These are phyloP conservation scores for Didymella arachidicola DNA, from an alignment of 2,329 filamentous ascomycete species.

Conservation along the genomic window DNA sequence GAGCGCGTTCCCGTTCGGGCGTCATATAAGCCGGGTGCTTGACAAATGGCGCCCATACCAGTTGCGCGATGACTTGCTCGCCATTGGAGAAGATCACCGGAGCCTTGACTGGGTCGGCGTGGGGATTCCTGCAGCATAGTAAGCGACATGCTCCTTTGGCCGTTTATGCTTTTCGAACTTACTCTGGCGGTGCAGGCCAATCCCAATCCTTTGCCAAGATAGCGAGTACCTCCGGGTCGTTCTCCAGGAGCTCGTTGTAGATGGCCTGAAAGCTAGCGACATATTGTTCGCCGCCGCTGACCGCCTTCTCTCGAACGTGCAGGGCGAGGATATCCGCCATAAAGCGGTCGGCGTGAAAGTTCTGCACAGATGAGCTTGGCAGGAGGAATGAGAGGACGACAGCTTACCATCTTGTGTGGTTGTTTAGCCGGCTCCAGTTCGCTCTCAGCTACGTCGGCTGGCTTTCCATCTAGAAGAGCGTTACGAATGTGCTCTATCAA, in stretches of 20 bases:
- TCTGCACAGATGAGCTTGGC: neutral
- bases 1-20: neutral
- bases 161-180: neutral
- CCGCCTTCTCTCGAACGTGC: neutral
- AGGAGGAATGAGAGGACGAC: neutral
- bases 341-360: neutral
- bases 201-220: neutral
- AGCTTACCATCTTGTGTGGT: neutral
- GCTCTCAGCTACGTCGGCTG: neutral
- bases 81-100: neutral
- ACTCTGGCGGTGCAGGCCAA: neutral
- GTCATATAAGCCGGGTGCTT: neutral
- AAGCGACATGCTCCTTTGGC: neutral
- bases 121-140: neutral
- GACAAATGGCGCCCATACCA: neutral
- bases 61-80: neutral
- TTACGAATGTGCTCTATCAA: neutral
- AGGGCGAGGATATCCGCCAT: neutral
- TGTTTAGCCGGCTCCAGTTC: neutral
- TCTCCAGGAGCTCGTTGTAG: neutral
- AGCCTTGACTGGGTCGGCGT: neutral
- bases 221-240: neutral
- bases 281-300: neutral
- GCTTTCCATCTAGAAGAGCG: neutral
- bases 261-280: neutral